Base-by-base conservation (phyloP, 345 rosid genomes). In the Gossypium sturtianum region DNA sequence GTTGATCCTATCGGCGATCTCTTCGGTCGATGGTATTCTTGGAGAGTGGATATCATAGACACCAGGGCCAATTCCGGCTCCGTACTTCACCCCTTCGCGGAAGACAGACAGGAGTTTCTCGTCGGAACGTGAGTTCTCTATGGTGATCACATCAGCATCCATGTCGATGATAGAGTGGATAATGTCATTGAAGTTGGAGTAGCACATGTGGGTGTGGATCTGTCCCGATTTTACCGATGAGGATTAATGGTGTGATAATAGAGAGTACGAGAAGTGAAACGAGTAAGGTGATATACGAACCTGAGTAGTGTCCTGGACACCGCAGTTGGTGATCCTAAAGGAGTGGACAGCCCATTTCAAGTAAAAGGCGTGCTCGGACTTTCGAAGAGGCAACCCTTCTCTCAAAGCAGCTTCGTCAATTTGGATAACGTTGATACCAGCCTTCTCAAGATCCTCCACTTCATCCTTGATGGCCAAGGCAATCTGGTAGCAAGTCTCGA, bases 291-390 rank as follows among this genome's bases (percentile, higher is more conserved):
- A 16, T 27, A 74, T 34, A 78, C 58, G 57, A 73, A 94, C 98
- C 94, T 94, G 98, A 63, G 94, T 88, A 65, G 97, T 88, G 86
- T 95, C 97, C 83, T 78, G 68, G 34, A 95, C 97, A 38, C 98
- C 98, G 19, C 80, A 75, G 85, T 95, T 95, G 74, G 99, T 93
- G 86, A 95, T 95, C 82, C 98, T 87, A 85, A 95, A 95, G 68
- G 99, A 95, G 89, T 95, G 99, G 45, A 95, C 99, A 10, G 98
- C 99, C 99, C 99, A 93, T n/a, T 95, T 96, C 82, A 93, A 85
- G 89, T 95, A 95, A 89, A 90, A 92, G 73, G 93, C 90, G 72
- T 93, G 99, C 80, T 95, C 99, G 0, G 98, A 90, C 75, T 94
- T 94, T 92, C 98, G 88, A 12, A 92, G 93, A 76, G 97, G 98